Conservation (phyloP, 1,284 basidiomycete genomes). For the Rhizoctonia solani region DNA sequence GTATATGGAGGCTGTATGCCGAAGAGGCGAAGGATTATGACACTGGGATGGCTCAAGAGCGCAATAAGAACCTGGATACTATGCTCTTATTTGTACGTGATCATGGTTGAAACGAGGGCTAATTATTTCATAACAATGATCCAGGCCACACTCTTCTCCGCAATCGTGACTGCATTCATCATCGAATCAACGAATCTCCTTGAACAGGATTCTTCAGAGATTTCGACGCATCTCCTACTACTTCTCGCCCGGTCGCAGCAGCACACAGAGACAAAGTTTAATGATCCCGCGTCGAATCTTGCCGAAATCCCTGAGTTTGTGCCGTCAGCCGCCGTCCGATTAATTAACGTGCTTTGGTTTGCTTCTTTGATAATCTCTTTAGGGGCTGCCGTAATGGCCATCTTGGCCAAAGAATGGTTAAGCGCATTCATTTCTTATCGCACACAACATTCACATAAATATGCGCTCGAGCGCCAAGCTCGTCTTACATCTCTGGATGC, state of each 20-base stretch:
- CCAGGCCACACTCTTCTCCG: not conserved
- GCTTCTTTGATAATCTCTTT: constrained; percentile 3
- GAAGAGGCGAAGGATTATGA: constrained; percentile 1
- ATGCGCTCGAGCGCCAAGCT: not conserved
- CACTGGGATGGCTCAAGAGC: not conserved
- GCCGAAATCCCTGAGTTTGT: not conserved
- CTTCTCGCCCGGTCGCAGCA: constrained; percentile 3
- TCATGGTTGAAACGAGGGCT: not conserved
- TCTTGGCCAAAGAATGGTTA: constrained; percentile 23
- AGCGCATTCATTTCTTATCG: not conserved
- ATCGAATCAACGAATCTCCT: not conserved
- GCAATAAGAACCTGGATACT: not conserved
- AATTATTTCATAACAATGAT: not conserved
- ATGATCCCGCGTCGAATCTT: too few species aligned
- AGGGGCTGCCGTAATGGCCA: constrained; percentile 1
- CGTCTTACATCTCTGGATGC: constrained; percentile 12
- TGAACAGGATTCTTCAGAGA: not conserved
- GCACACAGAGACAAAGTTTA: not conserved
- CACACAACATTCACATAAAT: not conserved
- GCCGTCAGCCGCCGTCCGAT: not conserved
- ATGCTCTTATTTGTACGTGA: constrained; percentile 1
- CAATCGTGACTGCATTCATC: constrained; percentile 18
- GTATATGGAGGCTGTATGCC: not conserved
- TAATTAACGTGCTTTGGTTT: constrained; percentile 28
- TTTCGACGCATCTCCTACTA: not conserved